Conservation (phyloP, 768 basidiomycete species). For the Kwoniella bestiolae region DNA sequence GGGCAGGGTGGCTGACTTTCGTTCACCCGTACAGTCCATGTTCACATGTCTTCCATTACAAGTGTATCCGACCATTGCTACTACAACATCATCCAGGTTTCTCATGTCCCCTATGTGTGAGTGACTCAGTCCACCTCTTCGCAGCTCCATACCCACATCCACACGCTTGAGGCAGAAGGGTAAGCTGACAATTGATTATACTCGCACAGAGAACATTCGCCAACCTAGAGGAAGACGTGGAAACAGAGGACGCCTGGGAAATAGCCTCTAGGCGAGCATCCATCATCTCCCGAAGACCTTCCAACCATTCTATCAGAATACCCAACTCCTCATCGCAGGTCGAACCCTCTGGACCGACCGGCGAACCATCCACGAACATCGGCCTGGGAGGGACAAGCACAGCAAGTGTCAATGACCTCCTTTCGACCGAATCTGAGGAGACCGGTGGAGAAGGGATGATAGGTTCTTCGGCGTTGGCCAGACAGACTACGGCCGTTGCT, state of each 20-base stretch:
- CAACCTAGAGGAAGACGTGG: conserved; percentile 93
- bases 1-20: background rate
- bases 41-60: conserved; percentile 79
- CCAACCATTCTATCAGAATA: conserved; percentile 38
- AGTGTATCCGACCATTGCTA: conserved; percentile 90
- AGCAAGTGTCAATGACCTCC: conserved; percentile 31
- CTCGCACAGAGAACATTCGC: conserved; percentile 72
- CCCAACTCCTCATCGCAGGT: conserved; percentile 12
- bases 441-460: conserved; percentile 18
- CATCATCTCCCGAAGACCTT: conserved; percentile 38
- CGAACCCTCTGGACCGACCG: conserved; percentile 8
- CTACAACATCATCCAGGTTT: conserved; percentile 90
- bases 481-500: conserved; percentile 33
- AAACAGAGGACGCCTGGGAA: conserved; percentile 64
- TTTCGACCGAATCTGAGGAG: conserved; percentile 16
- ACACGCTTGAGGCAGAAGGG: too few species aligned
- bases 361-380: conserved; percentile 25
- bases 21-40: conserved; percentile 65
- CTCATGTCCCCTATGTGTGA: conserved; percentile 83
- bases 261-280: conserved; percentile 52
- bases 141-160: too few species aligned
- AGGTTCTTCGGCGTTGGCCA: conserved; percentile 15
- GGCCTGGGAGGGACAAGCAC: conserved; percentile 17
- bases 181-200: too few species aligned
- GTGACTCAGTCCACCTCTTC: conserved; percentile 21